Evolutionary conservation across 2,329 filamentous ascomycete species (phyloP), one percentile per base, ranked within the genome.

Genomic region (Cladosporium sp.): DNA sequence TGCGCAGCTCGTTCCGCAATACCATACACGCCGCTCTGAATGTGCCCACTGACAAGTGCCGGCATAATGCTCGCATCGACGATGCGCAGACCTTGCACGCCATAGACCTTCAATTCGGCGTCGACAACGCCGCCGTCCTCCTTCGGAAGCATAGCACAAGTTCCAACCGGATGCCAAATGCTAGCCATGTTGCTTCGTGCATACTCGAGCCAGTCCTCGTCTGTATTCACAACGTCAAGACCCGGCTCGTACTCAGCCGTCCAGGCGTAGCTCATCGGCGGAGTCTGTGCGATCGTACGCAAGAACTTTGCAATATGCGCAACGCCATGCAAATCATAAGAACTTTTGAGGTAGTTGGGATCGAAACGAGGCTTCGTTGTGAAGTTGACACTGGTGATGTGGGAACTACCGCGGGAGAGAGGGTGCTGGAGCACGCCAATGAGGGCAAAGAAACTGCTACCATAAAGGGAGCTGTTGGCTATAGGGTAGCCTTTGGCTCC

Each of bases 221-320:
- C 66, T 4, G 67, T 66, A 14, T 36, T 21, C 4, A 67, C 59
- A 18, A 66, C 64, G 15, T 38, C 47, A 12, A 68, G 51, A 15
- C 68, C 67, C 11, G 70, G 73, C 65, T 68, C 69, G 69, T 64
- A 72, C 67, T 68, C 72, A 21, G 51, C 59, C 36, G 28, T 60
- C 68, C 64, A 73, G 18, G 26, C 66, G 71, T 71, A 70, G 73
- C 62, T 75, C 38, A 84, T 80, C 0, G 73, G 74, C 0, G 78
- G 73, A 8, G 78, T 79, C 10, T 79, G 71, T 5, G 78, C 77
- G 76, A 86, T 80, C 15, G 76, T 73, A 0, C 80, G 74, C 12
- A 80, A 66, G 49, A 83, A 71, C 51, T 71, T 66, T 5, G 73
- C 59, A 24, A 63, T 68, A 55, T 63, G 69, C 7, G 68, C 72